Conservation (phyloP, 2,329 filamentous ascomycete genomes). For the Cordyceps sp. region DNA sequence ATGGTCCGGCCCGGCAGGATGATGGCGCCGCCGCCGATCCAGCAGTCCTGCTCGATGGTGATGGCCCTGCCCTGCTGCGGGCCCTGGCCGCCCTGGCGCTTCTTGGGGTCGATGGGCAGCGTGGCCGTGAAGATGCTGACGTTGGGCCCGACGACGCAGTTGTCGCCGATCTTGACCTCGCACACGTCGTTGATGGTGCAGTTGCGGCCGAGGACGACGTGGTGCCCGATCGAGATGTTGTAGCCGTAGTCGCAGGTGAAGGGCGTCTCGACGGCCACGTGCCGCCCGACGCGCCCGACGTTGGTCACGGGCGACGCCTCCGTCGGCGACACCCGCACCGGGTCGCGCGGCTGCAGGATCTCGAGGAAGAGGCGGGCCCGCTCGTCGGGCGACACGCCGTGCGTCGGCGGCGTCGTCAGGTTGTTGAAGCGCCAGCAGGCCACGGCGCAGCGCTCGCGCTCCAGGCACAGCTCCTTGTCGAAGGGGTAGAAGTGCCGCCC, state of each 20-base stretch:
- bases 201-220: conserved; percentile 67
- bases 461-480: conserved; percentile 59
- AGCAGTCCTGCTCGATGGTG: conserved; percentile 71
- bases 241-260: conserved; percentile 94
- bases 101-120: conserved; percentile 54
- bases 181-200: conserved; percentile 82
- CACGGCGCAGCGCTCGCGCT: conserved; percentile 69
- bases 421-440: conserved; percentile 81
- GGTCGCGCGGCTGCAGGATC: conserved; percentile 48
- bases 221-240: conserved; percentile 76
- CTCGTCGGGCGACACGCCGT: conserved; percentile 53
- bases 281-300: conserved; percentile 51
- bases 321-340: conserved; percentile 37
- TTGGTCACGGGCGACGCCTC: conserved; percentile 33
- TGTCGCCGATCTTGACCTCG: conserved; percentile 64
- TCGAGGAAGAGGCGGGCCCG: conserved; percentile 53
- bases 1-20: conserved; percentile 69
- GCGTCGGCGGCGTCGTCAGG: conserved; percentile 52
- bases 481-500: conserved; percentile 69
- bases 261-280: conserved; percentile 67
- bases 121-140: conserved; percentile 73
- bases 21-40: conserved; percentile 61
- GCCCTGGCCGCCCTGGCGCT: conserved; percentile 57
- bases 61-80: conserved; percentile 55
- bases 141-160: conserved; percentile 63